Evolutionary conservation across 805 yeast species (phyloP).

Genomic region (Clavispora phyllophila): DNA sequence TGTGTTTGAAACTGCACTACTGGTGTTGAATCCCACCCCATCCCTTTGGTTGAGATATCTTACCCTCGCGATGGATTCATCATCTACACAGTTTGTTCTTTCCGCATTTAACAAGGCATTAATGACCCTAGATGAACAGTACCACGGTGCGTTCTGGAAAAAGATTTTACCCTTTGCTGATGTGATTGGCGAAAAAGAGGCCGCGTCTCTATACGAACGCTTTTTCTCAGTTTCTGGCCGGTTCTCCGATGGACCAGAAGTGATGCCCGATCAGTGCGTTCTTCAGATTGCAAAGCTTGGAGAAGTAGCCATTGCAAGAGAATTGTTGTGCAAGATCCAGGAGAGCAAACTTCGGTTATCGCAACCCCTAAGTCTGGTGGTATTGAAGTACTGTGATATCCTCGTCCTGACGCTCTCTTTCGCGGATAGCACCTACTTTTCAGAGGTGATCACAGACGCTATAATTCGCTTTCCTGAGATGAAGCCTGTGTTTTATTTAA

Average conservation of each 20-base stretch:
- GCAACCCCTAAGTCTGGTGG: background rate
- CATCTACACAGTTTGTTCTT: background rate
- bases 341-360: background rate
- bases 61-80: background rate
- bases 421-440: slow-evolving; percentile 3
- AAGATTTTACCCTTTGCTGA: slow-evolving; percentile 53
- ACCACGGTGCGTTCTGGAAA: slow-evolving; percentile 43
- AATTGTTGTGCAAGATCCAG: slow-evolving; percentile 20
- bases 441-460: slow-evolving; percentile 7
- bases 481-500: slow-evolving; percentile 42
- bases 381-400: slow-evolving; percentile 4
- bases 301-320: slow-evolving; percentile 19
- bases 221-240: slow-evolving; percentile 17
- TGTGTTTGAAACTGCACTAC: slow-evolving; percentile 8
- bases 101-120: slow-evolving; percentile 46
- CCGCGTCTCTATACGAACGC: slow-evolving; percentile 25
- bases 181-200: slow-evolving; percentile 37
- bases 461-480: slow-evolving; percentile 52
- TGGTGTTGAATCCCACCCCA: slow-evolving; percentile 4
- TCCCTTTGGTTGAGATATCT: slow-evolving; percentile 11
- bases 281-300: slow-evolving; percentile 28
- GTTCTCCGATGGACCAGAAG: background rate
- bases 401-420: slow-evolving; percentile 1
- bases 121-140: slow-evolving; percentile 42
- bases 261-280: slow-evolving; percentile 9